Evolutionary conservation across 2,329 filamentous ascomycete genomes (phyloP).

Genomic region (Nemania serpens): DNA sequence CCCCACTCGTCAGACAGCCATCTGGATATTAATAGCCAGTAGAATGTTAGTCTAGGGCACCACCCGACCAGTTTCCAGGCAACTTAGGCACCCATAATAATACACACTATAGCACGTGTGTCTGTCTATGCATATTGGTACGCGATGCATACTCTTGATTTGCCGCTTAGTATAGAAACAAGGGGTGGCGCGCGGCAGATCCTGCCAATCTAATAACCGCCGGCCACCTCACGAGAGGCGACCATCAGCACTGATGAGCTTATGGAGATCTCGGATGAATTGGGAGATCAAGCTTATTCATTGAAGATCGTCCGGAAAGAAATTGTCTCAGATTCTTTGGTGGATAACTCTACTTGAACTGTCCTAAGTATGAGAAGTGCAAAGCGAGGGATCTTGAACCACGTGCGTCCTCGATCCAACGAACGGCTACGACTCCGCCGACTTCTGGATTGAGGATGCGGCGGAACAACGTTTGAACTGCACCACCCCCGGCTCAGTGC

Average conservation of each 20-base stretch:
- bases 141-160: not conserved
- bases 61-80: not conserved
- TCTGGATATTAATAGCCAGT: not conserved
- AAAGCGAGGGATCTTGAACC: no score
- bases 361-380: not conserved
- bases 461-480: no score
- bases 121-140: no score
- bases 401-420: no score
- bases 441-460: no score
- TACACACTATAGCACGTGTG: not conserved
- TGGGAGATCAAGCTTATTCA: not conserved
- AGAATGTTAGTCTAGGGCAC: not conserved
- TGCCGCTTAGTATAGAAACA: not conserved
- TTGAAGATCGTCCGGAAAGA: not conserved
- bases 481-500: slow-evolving; percentile 1
- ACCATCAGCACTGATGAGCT: not conserved
- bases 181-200: not conserved
- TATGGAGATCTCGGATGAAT: not conserved
- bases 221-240: not conserved
- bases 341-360: not conserved
- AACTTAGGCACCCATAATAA: not conserved
- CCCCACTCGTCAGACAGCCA: not conserved
- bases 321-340: not conserved
- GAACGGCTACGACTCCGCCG: no score
- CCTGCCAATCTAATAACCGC: not conserved